Conservation (phyloP, 2,329 filamentous ascomycete genomes). For the Ceratocystis smalleyi region DNA sequence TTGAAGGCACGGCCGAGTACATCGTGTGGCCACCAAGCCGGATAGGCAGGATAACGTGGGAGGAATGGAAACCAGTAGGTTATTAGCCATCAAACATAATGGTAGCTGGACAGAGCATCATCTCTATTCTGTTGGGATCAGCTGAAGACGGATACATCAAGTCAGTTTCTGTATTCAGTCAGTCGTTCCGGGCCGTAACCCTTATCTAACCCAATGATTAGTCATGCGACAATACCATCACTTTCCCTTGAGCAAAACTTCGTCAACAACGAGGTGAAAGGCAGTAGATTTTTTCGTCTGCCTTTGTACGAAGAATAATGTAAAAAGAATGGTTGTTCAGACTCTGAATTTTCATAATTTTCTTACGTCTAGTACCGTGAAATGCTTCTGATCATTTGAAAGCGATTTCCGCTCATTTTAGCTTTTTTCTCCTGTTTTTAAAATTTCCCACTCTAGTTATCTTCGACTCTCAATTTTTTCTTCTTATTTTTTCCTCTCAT, state of each 20-base stretch:
- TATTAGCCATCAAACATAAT: too few relatives aligned
- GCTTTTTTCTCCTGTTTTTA: neutral
- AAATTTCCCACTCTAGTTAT: neutral
- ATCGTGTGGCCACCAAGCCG: slow-evolving; percentile 54
- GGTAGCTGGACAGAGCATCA: neutral
- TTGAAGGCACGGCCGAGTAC: slow-evolving; percentile 59
- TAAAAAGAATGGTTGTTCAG: too few relatives aligned
- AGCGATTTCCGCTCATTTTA: too few relatives aligned
- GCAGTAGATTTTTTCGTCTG: neutral
- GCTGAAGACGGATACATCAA: neutral
- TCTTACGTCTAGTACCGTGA: too few relatives aligned
- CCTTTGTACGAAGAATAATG: too few relatives aligned
- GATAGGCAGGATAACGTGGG: slow-evolving; percentile 33
- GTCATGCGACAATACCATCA: neutral
- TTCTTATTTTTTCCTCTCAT: neutral
- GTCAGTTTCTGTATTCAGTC: neutral
- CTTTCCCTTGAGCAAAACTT: neutral
- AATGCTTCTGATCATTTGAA: too few relatives aligned
- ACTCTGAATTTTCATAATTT: too few relatives aligned
- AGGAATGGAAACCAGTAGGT: neutral
- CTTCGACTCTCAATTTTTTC: neutral
- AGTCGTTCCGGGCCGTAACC: neutral
- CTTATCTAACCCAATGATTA: neutral
- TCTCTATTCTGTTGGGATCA: neutral
- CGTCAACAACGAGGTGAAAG: too few relatives aligned